Base-by-base conservation (phyloP, 768 basidiomycete genomes). In the Cystobasidium tubakii region DNA sequence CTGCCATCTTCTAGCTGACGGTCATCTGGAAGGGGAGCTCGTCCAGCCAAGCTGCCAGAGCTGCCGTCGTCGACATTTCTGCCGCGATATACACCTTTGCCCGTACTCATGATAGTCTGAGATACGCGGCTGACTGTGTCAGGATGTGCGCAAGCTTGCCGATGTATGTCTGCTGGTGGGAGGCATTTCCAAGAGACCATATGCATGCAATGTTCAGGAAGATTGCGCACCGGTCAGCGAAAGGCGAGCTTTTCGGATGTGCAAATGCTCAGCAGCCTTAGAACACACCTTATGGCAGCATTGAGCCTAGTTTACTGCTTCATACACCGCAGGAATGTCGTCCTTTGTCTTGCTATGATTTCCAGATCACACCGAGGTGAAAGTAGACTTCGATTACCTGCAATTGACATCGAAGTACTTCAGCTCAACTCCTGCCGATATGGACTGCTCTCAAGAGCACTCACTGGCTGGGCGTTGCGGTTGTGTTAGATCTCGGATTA, bases 1-100 rank as follows among this genome's bases (percentile, higher is more conserved):
- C 34, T 53, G 46, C 50, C 10, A 23, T 54, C 44, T 9, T 69
- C 54, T 29, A 55, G 10, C 46, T 44, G n/a, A 25, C 69, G 29
- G 53, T 71, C 69, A 54, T 43, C 66, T n/a, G 66, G 66, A 19
- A 67, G 66, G 2, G 66, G 66, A 43, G 66, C 66, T 67, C 66
- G 2, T 54, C 44, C 66, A 25, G 36, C 63, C 23, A 65, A 29
- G 29, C 39, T 53, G 29, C 44, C 46, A 10, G 66, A 23, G 23
- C 42, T 31, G 34, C 54, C 54, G 13, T 62, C 54, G 23, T 71
- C 54, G 55, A n/a, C 23, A 39, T 60, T 62, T 23, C 69, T 53
- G 7, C 69, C 54, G 9, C 50, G 25, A 36, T 71, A 71, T 31
- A 42, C 69, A 31, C 69, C 69, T 29, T 71, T 71, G 3, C 69